phyloP scores from a whole-genome alignment of 1,139 yeast genomes.

The Pneumocystis wakefieldiae region DNA sequence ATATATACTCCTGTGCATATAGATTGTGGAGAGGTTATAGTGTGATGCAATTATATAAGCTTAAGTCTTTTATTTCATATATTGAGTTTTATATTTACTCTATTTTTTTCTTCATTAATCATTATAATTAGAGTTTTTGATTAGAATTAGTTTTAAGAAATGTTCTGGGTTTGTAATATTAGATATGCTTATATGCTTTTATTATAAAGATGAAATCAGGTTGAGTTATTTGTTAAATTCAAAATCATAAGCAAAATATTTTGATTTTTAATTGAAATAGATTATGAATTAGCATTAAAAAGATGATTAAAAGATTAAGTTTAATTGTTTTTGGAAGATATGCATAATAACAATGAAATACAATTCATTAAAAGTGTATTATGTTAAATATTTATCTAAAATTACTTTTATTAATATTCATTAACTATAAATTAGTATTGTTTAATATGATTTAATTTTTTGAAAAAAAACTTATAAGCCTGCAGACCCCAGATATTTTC shows the following conservation, averaged over 20 bases:
- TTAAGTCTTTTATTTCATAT: not conserved
- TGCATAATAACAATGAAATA: not conserved
- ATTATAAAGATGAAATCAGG: not conserved
- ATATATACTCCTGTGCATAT: conserved; percentile 17
- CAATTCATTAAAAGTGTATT: not conserved
- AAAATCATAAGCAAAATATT: not conserved
- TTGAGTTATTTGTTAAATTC: not conserved
- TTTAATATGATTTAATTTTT: not conserved
- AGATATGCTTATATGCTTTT: not conserved
- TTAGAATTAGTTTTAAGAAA: not conserved
- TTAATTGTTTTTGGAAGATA: not conserved
- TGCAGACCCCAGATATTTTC: not conserved
- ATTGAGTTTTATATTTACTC: not conserved
- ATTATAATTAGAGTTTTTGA: not conserved
- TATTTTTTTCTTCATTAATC: not conserved
- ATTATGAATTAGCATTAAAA: not conserved
- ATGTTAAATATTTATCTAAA: not conserved
- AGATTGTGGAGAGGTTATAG: conserved; percentile 23
- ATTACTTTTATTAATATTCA: not conserved
- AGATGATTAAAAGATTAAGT: not conserved
- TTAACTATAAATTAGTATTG: not conserved
- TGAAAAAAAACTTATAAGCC: not conserved
- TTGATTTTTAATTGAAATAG: not conserved
- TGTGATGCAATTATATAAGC: conserved; percentile 14
- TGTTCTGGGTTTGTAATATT: not conserved